A percentile compares a stretch with the other conserved stretches of the same genome.
These are phyloP conservation scores for Cryphonectria nitschkei DNA, from an alignment of 2,329 filamentous ascomycete species.

Conservation along the genomic window DNA sequence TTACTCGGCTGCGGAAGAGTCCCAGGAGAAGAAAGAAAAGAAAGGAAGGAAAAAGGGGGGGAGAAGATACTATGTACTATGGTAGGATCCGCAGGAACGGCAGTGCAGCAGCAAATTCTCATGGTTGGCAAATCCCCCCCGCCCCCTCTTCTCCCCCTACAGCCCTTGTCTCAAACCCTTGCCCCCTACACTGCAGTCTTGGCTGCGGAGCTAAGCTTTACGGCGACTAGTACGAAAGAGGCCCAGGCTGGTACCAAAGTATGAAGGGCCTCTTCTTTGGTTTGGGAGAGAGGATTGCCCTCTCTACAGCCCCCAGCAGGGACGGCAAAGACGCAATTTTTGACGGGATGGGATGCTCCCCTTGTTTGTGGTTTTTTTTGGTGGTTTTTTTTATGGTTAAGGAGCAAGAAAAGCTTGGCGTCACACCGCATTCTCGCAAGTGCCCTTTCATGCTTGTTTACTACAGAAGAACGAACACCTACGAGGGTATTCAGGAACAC, in stretches of 20 bases:
- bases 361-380: neutral
- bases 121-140: neutral
- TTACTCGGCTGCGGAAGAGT: neutral
- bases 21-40: neutral
- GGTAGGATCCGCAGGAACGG: neutral
- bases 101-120: neutral
- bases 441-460: neutral
- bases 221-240: slow-evolving; percentile 1
- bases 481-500: neutral
- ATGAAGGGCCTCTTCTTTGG: neutral
- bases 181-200: slow-evolving; percentile 4
- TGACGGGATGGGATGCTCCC: neutral
- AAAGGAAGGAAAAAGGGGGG: neutral
- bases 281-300: neutral
- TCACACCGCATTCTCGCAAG: neutral
- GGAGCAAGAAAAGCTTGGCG: neutral
- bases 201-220: slow-evolving; percentile 26
- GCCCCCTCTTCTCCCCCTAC: neutral
- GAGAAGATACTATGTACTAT: neutral
- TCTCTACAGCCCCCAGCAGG: neutral
- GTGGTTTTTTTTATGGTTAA: neutral
- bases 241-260: neutral
- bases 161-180: slow-evolving; percentile 12
- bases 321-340: neutral
- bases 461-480: neutral